These are phyloP conservation scores for Kitagawia praeruptora DNA, from an alignment of 129 eudicot species.

Conservation along the genomic window DNA sequence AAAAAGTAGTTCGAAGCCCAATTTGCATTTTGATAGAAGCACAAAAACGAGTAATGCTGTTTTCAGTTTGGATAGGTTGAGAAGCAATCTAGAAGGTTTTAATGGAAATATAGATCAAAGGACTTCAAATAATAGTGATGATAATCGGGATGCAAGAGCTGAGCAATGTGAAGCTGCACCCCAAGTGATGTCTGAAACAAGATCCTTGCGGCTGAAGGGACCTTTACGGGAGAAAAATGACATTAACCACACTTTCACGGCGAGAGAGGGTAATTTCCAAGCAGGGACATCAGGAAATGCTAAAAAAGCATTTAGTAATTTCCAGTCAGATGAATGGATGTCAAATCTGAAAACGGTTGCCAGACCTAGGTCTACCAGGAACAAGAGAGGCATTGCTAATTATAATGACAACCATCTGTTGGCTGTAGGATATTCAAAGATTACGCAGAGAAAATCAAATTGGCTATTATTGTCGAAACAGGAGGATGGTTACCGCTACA, in stretches of 20 bases:
- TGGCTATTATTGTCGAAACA: constrained; percentile 69
- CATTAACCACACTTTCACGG: constrained; percentile 25
- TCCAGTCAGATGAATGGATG: constrained; percentile 20
- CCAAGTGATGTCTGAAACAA: constrained; percentile 44
- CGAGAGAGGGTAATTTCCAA: constrained; percentile 18
- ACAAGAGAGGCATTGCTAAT: constrained; percentile 19
- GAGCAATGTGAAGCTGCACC: constrained; percentile 43
- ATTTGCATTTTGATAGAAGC: neutral
- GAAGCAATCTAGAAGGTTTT: constrained; percentile 14
- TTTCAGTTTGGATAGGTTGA: constrained; percentile 18
- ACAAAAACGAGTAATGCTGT: constrained; percentile 9
- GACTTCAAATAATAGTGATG: constrained; percentile 16
- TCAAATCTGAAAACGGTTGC: constrained; percentile 17
- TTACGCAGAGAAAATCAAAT: constrained; percentile 31
- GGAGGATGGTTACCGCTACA: constrained; percentile 72
- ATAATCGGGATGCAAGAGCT: constrained; percentile 16
- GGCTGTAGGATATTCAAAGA: constrained; percentile 16
- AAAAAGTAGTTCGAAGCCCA: constrained; percentile 15
- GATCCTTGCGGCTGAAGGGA: constrained; percentile 42
- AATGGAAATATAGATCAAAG: constrained; percentile 12
- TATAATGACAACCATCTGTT: constrained; percentile 7
- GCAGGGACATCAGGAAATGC: constrained; percentile 30
- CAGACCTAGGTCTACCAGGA: constrained; percentile 39
- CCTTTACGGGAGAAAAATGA: constrained; percentile 26
- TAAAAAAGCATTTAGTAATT: constrained; percentile 16